Evolutionary conservation across 805 yeast species (phyloP).

Genomic region (Ogataea nitratoaversa): DNA sequence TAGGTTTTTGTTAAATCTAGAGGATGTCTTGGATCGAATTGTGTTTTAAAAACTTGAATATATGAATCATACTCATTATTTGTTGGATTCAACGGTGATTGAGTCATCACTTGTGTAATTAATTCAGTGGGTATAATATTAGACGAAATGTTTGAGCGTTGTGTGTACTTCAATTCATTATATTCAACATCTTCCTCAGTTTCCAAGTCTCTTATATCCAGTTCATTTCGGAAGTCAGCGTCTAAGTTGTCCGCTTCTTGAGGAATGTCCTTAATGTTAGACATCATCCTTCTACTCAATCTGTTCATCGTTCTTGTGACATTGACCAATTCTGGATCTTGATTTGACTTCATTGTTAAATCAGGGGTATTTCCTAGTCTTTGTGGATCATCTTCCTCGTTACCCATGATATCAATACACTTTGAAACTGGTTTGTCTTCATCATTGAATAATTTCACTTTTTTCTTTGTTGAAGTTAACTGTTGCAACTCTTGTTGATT

Average conservation of each 20-base stretch:
- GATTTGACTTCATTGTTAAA: conserved; percentile 72
- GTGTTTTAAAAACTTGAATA: conserved; percentile 17
- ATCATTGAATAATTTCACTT: conserved; percentile 32
- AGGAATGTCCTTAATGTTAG: conserved; percentile 43
- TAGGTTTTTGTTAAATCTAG: conserved; percentile 25
- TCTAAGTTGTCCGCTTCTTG: conserved; percentile 32
- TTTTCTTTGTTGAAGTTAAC: conserved; percentile 24
- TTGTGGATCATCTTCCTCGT: conserved; percentile 74
- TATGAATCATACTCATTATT: conserved; percentile 23
- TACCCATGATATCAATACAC: conserved; percentile 75
- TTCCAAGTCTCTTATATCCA: conserved; percentile 49
- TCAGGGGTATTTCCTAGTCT: conserved; percentile 80
- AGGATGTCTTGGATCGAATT: conserved; percentile 17
- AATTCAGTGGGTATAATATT: conserved; percentile 23
- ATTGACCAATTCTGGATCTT: conserved; percentile 64
- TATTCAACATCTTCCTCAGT: conserved; percentile 45
- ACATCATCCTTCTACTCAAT: conserved; percentile 76
- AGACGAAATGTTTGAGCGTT: conserved; percentile 25
- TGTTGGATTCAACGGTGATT: conserved; percentile 27
- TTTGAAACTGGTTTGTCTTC: conserved; percentile 52
- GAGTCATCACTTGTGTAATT: conserved; percentile 12
- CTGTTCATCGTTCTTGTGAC: conserved; percentile 87
- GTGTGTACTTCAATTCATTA: conserved; percentile 40
- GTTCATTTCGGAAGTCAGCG: conserved; percentile 38
- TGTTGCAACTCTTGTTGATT: conserved; percentile 11